Conservation (phyloP, 192 early-diverging fungal genomes). For the Backusella circina region DNA sequence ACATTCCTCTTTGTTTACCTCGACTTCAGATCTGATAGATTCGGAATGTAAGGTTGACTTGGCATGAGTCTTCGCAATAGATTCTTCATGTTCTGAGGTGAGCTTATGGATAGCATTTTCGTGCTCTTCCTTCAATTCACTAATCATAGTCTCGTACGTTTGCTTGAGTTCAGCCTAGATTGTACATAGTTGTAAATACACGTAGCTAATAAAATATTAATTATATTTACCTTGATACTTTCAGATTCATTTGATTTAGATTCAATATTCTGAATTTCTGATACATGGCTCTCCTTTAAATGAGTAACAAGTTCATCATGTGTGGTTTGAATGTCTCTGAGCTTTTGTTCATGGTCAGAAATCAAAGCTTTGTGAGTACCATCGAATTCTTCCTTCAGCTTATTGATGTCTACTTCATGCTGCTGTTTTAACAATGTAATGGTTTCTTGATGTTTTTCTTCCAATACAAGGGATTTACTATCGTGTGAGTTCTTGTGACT, state of each 20-base stretch:
- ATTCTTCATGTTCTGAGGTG: not conserved
- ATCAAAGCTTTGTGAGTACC: not conserved
- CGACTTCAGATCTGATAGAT: not conserved
- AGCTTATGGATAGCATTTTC: slow-evolving; percentile 1
- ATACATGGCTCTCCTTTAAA: not conserved
- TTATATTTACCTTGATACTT: not conserved
- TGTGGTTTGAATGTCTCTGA: not conserved
- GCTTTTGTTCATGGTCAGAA: not conserved
- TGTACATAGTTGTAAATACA: not conserved
- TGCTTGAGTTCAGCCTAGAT: not conserved
- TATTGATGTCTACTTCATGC: not conserved
- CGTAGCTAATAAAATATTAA: not conserved
- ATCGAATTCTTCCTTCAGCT: not conserved
- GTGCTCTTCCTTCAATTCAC: slow-evolving; percentile 4
- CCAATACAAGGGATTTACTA: not conserved
- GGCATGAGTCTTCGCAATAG: not conserved
- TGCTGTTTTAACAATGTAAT: not conserved
- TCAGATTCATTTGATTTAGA: not conserved
- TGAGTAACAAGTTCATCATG: not conserved
- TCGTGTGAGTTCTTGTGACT: not conserved
- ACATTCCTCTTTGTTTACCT: not conserved
- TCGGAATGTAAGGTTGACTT: not conserved
- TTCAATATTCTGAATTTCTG: not conserved
- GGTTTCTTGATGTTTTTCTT: not conserved
- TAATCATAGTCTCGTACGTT: not conserved